Evolutionary conservation across 371 early-diverging fungal genomes (phyloP), one percentile per base, ranked within the genome.

Genomic region (Coemansia sp.): DNA sequence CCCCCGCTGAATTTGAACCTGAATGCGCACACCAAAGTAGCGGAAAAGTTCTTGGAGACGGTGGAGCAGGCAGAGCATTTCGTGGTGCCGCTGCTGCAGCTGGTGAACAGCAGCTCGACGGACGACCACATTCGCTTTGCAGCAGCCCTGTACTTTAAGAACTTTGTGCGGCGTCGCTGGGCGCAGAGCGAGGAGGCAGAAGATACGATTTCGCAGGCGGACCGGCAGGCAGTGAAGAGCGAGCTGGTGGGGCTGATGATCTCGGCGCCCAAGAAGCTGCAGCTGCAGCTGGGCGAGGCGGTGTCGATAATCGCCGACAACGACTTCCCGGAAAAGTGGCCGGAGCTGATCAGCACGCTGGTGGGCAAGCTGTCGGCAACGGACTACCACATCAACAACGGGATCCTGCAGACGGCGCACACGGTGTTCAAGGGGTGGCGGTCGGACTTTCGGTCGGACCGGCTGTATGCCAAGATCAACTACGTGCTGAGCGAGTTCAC

Each of bases 381-480:
- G 3, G 92, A 96, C 76, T 92, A 84, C 76, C 81, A 79, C 53
- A 83, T 84, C 52, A 96, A 96, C 81, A 88, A 92, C 59, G 95
- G 93, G 59, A 86, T 98, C 34, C 84, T 98, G 69, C 88, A 92
- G 63, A 93, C 96, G 10, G 92, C 93, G 3, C 95, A 95, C 73
- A 90, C 92, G 5, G 91, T 97, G 63, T 96, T 97, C 79, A 92
- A 91, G 73, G 85, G 90, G 88, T 98, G 94, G 93, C 85, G 97
- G 68, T 85, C 86, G 20, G 87, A 88, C 59, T 90, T 93, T 68
- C 84, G 87, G 59, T 81, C 88, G 2, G 90, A 95, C 68, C 80
- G 71, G 10, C 80, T 99, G 39, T 94, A 90, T 71, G 59, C 80
- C 4, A 91, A 92, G 65, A 98, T 99, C 84, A 93, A 94, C 59